Evolutionary conservation across 768 basidiomycete species (phyloP).

Genomic region (Panellus pusillus): DNA sequence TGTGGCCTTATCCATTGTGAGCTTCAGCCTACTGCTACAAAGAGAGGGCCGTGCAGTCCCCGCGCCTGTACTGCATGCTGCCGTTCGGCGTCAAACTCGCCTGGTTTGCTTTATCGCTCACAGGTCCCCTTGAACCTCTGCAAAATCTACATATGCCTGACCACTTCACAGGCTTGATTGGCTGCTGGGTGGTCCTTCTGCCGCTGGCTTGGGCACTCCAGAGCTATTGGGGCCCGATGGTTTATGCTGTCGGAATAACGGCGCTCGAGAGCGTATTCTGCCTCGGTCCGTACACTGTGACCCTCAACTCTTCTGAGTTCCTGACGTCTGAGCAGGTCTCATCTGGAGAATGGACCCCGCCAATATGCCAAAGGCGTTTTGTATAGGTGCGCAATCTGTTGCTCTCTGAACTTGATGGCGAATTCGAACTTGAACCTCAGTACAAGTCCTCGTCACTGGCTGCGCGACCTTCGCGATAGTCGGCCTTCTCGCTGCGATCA

Average conservation of each 20-base stretch:
- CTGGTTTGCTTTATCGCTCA: conserved; percentile 20
- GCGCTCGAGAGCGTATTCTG: conserved; percentile 15
- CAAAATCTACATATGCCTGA: background rate
- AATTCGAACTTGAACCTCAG: background rate
- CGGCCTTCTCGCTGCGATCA: conserved; percentile 15
- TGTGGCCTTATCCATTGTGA: background rate
- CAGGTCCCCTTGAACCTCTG: background rate
- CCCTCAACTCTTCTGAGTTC: background rate
- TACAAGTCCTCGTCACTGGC: conserved; percentile 9
- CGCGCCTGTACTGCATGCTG: conserved; percentile 12
- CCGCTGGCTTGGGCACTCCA: conserved; percentile 13
- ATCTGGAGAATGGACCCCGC: conserved; percentile 17
- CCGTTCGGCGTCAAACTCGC: conserved; percentile 21
- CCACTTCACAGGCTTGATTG: conserved; percentile 12
- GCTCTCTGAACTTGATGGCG: background rate
- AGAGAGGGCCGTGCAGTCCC: background rate
- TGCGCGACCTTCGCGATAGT: conserved; percentile 4
- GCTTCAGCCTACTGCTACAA: background rate
- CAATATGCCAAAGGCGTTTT: conserved; percentile 11
- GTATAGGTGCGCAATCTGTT: conserved; percentile 1
- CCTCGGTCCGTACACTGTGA: conserved; percentile 1
- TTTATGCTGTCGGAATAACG: conserved; percentile 16
- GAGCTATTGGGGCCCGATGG: conserved; percentile 18
- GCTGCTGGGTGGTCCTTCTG: conserved; percentile 24
- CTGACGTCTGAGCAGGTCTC: background rate